These are phyloP conservation scores for Lichtheimia hyalospora DNA, from an alignment of 371 early-diverging fungal genomes.

Conservation along the genomic window DNA sequence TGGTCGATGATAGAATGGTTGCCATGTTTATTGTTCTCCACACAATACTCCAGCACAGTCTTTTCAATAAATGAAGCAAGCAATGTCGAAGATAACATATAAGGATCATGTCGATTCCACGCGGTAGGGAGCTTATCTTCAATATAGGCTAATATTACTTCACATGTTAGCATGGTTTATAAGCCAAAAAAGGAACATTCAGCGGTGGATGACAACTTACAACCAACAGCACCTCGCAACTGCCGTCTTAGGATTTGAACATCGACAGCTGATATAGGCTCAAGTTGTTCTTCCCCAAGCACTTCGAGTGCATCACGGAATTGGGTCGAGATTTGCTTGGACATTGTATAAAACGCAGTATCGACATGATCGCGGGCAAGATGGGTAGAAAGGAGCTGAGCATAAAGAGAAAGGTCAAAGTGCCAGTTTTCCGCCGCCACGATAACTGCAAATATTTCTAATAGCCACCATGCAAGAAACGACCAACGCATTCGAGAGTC, in stretches of 20 bases:
- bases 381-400: slow-evolving; percentile 27
- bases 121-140: slow-evolving; percentile 35
- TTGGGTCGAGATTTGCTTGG: slow-evolving; percentile 29
- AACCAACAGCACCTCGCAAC: slow-evolving; percentile 37
- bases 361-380: slow-evolving; percentile 29
- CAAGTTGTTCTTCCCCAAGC: slow-evolving; percentile 9
- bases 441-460: no score
- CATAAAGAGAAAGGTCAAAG: slow-evolving; percentile 25
- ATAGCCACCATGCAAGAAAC: no score
- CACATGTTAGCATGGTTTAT: neutral
- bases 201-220: slow-evolving; percentile 16
- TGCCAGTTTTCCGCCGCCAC: no score
- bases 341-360: slow-evolving; percentile 23
- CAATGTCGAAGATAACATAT: slow-evolving; percentile 17
- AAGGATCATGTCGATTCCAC: slow-evolving; percentile 29
- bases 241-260: slow-evolving; percentile 33
- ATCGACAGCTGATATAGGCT: slow-evolving; percentile 20
- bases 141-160: slow-evolving; percentile 24
- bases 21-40: neutral
- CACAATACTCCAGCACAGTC: slow-evolving; percentile 1
- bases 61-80: slow-evolving; percentile 19
- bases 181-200: neutral
- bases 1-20: neutral
- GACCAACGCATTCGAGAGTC: no score
- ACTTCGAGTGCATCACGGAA: slow-evolving; percentile 34